A percentile compares a stretch with the other conserved stretches of the same genome.
These are phyloP conservation scores for Rhodosporidiobolus odoratus DNA, from an alignment of 768 basidiomycete genomes.

Conservation along the genomic window DNA sequence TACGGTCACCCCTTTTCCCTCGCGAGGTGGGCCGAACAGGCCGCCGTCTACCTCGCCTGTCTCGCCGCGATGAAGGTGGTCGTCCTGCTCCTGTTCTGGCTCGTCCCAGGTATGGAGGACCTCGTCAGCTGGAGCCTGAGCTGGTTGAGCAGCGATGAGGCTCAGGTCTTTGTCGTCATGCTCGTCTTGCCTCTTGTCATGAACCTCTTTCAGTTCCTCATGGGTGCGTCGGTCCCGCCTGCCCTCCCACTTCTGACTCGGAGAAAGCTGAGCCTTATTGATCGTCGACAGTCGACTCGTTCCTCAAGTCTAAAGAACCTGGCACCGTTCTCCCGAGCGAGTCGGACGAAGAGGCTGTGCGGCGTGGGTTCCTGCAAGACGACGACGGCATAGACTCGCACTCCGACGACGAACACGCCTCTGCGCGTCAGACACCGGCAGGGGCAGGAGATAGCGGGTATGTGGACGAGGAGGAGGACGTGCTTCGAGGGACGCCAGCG, in stretches of 20 bases:
- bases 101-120: conserved; percentile 64
- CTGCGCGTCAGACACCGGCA: not conserved
- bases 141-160: conserved; percentile 66
- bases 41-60: conserved; percentile 69
- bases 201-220: conserved; percentile 79
- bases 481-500: conserved; percentile 5
- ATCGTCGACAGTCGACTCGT: conserved; percentile 29
- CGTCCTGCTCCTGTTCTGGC: conserved; percentile 67
- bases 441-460: conserved; percentile 14
- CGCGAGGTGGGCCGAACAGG: conserved; percentile 65
- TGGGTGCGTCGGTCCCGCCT: conserved; percentile 66
- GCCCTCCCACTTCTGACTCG: not conserved
- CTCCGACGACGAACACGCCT: conserved; percentile 27
- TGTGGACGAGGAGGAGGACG: conserved; percentile 11
- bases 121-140: conserved; percentile 82
- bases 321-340: not conserved
- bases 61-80: conserved; percentile 84
- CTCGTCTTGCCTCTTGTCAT: conserved; percentile 67
- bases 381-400: not conserved
- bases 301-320: conserved; percentile 27
- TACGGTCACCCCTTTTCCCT: conserved; percentile 80
- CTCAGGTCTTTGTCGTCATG: conserved; percentile 58
- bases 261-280: too few relatives aligned
- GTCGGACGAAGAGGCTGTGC: conserved; percentile 23
- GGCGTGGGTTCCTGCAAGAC: conserved; percentile 44